phyloP scores from a whole-genome alignment of 805 yeast genomes.

The Brettanomyces custersianus region DNA sequence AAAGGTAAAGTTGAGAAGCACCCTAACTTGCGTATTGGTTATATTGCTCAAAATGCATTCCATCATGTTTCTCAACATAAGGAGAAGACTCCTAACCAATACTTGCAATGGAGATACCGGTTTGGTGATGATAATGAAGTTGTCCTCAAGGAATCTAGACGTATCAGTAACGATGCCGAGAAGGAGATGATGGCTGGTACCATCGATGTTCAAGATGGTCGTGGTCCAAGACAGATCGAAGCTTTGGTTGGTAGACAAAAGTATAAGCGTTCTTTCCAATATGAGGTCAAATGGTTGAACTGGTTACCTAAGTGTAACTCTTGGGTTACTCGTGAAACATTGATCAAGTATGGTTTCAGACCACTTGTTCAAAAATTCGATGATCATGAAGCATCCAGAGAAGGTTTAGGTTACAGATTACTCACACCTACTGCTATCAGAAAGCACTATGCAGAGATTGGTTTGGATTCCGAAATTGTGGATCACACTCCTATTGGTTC shows the following conservation, averaged over 20 bases:
- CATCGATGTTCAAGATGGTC: conserved; percentile 74
- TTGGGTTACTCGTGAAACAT: conserved; percentile 80
- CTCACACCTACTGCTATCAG: conserved; percentile 85
- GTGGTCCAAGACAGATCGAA: conserved; percentile 79
- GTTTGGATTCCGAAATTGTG: conserved; percentile 95
- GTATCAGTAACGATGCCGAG: conserved; percentile 65
- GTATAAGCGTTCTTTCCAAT: conserved; percentile 92
- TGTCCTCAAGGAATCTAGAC: conserved; percentile 84
- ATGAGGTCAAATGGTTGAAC: conserved; percentile 88
- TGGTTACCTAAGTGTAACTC: conserved; percentile 92
- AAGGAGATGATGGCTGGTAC: conserved; percentile 67
- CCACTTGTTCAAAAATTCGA: conserved; percentile 93
- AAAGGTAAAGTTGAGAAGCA: conserved; percentile 93
- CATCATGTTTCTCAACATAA: conserved; percentile 96
- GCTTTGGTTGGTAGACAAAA: conserved; percentile 97
- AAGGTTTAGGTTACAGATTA: conserved; percentile 97
- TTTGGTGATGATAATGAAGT: conserved; percentile 98
- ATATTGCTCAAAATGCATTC: conserved; percentile 97
- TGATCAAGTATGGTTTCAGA: conserved; percentile 77
- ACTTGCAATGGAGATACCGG: conserved; percentile 95
- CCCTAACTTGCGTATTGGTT: conserved; percentile 96
- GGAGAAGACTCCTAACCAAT: conserved; percentile 96
- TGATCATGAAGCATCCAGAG: conserved; percentile 98
- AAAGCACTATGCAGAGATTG: conserved; percentile 95
- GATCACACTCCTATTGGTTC: conserved; percentile 97